Base-by-base conservation (phyloP, 495 filamentous ascomycete species). In the Penicillium daleae region DNA sequence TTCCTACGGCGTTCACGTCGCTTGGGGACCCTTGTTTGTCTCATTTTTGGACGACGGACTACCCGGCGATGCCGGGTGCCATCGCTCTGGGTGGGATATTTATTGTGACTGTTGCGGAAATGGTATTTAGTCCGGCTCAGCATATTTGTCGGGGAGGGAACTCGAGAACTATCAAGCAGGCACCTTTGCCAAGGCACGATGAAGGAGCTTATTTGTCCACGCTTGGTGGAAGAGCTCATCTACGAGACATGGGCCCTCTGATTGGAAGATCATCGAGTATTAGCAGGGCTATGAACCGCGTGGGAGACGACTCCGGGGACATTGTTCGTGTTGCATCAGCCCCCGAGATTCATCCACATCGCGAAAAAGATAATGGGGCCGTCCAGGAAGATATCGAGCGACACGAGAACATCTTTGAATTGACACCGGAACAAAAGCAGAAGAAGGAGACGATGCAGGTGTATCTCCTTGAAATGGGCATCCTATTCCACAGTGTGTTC, bases 401-500 rank as follows among this genome's bases (percentile, higher is more conserved):
- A 24, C 22, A 52, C 10, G 64, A 71, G 6, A 56, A 66, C 17
- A 19, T 21, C 13, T 46, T 39, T 21, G 29, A 29, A 27, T 13
- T 68, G 4, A 62, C 39, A 1, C 58, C 63, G 3, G 68, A 72
- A 12, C 71, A 74, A 57, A 74, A 74, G 32, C 64, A 71, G 44
- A 68, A 65, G 22, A 76, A 76, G 32, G 74, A 68, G 31, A 69
- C 70, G 74, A 62, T 92, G 62, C 90, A 93, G 67, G 89, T 88
- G 51, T 76, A 90, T 31, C 79, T 93, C 13, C 82, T 92, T 6
- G 90, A 93, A 70, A 86, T 89, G 42, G 90, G 90, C n/a, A 92
- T 92, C 61, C 77, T 93, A 3, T 92, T 92, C 66, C 90, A 93
- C 74, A 88, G 85, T 66, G 81, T 93, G 29, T 92, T 93, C 63